These are phyloP conservation scores for Epichloe aotearoae DNA, from an alignment of 2,329 filamentous ascomycete genomes.

Conservation along the genomic window DNA sequence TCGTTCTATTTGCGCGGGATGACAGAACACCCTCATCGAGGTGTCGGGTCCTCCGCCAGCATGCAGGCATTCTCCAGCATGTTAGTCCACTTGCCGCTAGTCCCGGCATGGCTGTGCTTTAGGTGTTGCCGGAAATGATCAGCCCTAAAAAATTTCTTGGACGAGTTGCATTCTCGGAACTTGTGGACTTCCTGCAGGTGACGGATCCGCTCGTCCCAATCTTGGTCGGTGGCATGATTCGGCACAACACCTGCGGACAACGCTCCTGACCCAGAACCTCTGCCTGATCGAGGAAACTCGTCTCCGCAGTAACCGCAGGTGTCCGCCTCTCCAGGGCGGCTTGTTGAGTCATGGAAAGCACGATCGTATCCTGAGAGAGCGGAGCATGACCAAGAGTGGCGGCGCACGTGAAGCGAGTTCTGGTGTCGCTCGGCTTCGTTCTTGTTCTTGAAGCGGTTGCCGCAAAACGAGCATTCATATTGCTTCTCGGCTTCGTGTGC, in stretches of 20 bases:
- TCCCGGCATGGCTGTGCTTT: conserved; percentile 93
- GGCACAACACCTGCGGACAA: conserved; percentile 22
- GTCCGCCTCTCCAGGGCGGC: conserved; percentile 54
- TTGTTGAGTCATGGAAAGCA: conserved; percentile 74
- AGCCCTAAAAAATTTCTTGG: conserved; percentile 98
- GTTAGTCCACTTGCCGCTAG: conserved; percentile 97
- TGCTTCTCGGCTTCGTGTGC: conserved; percentile 90
- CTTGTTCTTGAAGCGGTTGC: conserved; percentile 97
- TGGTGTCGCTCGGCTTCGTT: conserved; percentile 95
- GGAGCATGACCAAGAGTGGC: conserved; percentile 94
- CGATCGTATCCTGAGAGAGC: conserved; percentile 65
- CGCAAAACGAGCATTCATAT: conserved; percentile 84
- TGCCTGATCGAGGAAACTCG: conserved; percentile 55
- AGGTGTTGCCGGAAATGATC: conserved; percentile 97
- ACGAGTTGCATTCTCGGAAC: conserved; percentile 94
- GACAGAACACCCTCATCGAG: conserved; percentile 13
- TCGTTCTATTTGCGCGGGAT: not conserved
- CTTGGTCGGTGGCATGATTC: conserved; percentile 54
- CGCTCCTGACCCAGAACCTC: conserved; percentile 20
- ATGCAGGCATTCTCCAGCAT: conserved; percentile 95
- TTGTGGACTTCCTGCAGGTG: conserved; percentile 90
- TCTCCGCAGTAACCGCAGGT: conserved; percentile 92
- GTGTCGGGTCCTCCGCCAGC: conserved; percentile 59
- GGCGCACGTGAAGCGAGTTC: conserved; percentile 82
- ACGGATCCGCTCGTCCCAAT: conserved; percentile 77